These are phyloP conservation scores for Coleophoma cylindrospora DNA, from an alignment of 2,329 filamentous ascomycete genomes.

Conservation along the genomic window DNA sequence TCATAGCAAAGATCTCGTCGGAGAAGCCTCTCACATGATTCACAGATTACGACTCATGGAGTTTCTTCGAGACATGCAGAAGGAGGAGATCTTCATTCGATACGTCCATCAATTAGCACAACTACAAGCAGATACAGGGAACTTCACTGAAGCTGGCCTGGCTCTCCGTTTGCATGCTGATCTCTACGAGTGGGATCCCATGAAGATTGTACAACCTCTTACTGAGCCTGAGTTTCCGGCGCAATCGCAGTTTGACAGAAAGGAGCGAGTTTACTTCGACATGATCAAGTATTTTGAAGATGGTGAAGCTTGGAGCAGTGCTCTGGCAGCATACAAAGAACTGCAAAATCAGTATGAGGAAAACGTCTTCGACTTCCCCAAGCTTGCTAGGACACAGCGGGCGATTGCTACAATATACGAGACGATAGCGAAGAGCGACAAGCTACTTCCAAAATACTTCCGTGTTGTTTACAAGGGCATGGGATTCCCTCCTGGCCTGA, in stretches of 20 bases:
- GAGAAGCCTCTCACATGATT: slow-evolving; percentile 77
- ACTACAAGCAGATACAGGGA: slow-evolving; percentile 69
- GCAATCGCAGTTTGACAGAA: slow-evolving; percentile 86
- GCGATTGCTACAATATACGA: slow-evolving; percentile 94
- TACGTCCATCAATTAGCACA: slow-evolving; percentile 89
- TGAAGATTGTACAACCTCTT: slow-evolving; percentile 59
- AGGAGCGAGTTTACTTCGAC: slow-evolving; percentile 86
- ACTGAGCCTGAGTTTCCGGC: slow-evolving; percentile 72
- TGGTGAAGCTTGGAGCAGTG: slow-evolving; percentile 89
- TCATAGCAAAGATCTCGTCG: slow-evolving; percentile 68
- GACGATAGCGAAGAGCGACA: slow-evolving; percentile 76
- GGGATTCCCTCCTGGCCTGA: slow-evolving; percentile 74
- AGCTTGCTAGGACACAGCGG: slow-evolving; percentile 81
- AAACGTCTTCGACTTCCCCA: slow-evolving; percentile 85
- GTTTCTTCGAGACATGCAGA: slow-evolving; percentile 93
- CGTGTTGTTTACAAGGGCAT: slow-evolving; percentile 85
- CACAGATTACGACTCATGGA: slow-evolving; percentile 91
- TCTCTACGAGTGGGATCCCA: slow-evolving; percentile 85
- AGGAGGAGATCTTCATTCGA: slow-evolving; percentile 92
- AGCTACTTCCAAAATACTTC: slow-evolving; percentile 79
- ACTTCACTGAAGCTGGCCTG: slow-evolving; percentile 82
- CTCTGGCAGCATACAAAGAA: slow-evolving; percentile 83
- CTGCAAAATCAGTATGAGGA: slow-evolving; percentile 87
- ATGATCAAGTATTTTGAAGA: slow-evolving; percentile 96
- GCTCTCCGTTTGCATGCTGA: slow-evolving; percentile 88